These are phyloP conservation scores for Wickerhamomyces rabaulensis DNA, from an alignment of 805 yeast species.

Conservation along the genomic window DNA sequence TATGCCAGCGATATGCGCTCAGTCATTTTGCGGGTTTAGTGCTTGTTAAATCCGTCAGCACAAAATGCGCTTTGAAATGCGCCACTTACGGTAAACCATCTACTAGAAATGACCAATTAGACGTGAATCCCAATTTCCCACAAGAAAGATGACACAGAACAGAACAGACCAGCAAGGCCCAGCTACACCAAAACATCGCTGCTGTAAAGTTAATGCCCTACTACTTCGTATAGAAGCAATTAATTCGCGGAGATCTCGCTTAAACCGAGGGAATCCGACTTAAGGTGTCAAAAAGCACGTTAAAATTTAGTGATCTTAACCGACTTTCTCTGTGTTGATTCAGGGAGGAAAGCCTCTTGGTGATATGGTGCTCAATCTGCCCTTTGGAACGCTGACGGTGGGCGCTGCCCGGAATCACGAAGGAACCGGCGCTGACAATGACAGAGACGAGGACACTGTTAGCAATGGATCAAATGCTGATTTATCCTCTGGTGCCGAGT, in stretches of 20 bases:
- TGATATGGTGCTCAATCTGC: neutral
- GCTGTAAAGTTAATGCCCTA: too few relatives aligned
- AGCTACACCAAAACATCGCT: too few relatives aligned
- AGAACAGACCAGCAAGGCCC: too few relatives aligned
- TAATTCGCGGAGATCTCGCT: neutral
- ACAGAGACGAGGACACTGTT: neutral
- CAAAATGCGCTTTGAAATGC: neutral
- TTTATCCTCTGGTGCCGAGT: neutral
- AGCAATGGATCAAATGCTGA: conserved; percentile 1
- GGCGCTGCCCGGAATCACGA: neutral
- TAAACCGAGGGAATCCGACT: neutral
- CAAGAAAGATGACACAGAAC: too few relatives aligned
- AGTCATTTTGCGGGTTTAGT: neutral
- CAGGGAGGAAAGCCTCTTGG: neutral
- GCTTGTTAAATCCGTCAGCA: neutral
- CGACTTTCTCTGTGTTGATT: neutral
- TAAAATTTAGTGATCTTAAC: too few relatives aligned
- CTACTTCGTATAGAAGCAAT: too few relatives aligned
- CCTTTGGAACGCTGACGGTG: neutral
- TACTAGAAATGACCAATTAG: too few relatives aligned
- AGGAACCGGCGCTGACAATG: neutral
- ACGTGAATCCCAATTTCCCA: too few relatives aligned
- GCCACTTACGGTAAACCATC: neutral
- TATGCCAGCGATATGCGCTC: neutral
- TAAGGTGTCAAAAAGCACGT: neutral